Evolutionary conservation across 2,329 filamentous ascomycete genomes (phyloP).

Genomic region (Macrophomina pseudophaseolina): DNA sequence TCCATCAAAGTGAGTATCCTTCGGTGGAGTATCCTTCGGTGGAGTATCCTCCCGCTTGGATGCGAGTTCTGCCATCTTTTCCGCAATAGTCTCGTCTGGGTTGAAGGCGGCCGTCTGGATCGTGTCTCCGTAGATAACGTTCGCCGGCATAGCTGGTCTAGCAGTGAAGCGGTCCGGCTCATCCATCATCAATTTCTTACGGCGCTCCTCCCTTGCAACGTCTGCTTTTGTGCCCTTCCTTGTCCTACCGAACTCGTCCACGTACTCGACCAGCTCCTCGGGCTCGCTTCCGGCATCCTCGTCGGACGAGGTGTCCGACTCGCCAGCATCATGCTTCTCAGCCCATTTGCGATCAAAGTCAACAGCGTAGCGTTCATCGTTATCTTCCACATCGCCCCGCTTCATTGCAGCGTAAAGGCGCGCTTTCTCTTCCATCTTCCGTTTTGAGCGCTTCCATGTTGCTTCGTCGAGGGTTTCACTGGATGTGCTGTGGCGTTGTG

Average conservation of each 20-base stretch:
- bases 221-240: constrained; percentile 74
- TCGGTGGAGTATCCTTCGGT: constrained; percentile 76
- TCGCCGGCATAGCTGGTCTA: constrained; percentile 67
- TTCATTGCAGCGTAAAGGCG: constrained; percentile 89
- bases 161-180: constrained; percentile 73
- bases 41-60: constrained; percentile 79
- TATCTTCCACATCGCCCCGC: constrained; percentile 74
- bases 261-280: constrained; percentile 78
- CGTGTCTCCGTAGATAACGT: constrained; percentile 82
- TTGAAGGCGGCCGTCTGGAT: constrained; percentile 85
- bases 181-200: constrained; percentile 59
- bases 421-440: constrained; percentile 89
- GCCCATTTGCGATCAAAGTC: constrained; percentile 98
- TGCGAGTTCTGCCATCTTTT: constrained; percentile 79
- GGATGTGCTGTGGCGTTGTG: constrained; percentile 67
- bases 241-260: constrained; percentile 90
- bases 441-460: constrained; percentile 69
- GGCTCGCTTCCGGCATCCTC: constrained; percentile 49
- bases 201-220: constrained; percentile 66
- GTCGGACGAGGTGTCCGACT: constrained; percentile 47
- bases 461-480: constrained; percentile 65
- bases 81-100: constrained; percentile 66
- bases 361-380: constrained; percentile 70
- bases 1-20: constrained; percentile 84
- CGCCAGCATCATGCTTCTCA: constrained; percentile 60